Base-by-base conservation (phyloP, 2,329 filamentous ascomycete species). In the Beauveria scarabaeidicola region DNA sequence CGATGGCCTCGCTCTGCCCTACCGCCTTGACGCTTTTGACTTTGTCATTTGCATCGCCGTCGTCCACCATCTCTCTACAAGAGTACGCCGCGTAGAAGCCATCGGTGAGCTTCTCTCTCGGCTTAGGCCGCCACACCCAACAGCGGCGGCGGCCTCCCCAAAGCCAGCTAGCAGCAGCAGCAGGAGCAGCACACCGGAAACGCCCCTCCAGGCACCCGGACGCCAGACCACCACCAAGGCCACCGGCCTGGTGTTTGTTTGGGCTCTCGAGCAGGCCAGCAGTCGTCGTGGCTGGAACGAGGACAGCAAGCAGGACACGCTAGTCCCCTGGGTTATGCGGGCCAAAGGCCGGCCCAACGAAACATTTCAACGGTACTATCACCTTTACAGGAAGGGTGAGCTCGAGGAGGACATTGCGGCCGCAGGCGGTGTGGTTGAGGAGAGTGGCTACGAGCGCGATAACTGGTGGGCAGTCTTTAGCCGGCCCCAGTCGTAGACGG, bases 11-110 rank as follows among this genome's bases (percentile, higher is more conserved):
- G 79, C 80, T n/a, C 81, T 97, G 21, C 94, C 94, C 4, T 93
- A 96, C 72, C 88, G 84, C 46, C 61, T 66, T 8, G 67, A 66
- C 61, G 70, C 64, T 63, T 77, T 67, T 70, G 93, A 97, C 73
- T 97, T 97, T 71, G 91, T 85, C 60, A 94, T 97, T 65, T 94
- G 88, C 68, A 92, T 99, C 68, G 94, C 94, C 52, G 94, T 97
- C 11, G 79, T 97, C 36, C 94, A 97, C 75, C 94, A 99, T 75
- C 78, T 97, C 56, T 95, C 91, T 15, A 96, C 92, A 6, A 78
- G 79, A 11, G 80, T 79, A 53, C 81, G 94, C 60, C 82, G 94
- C 53, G 76, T 88, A 40, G 85, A 88, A 63, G 91, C 89, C 29
- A 82, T 97, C 19, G 75, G 77, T 52, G 81, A 82, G 44, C 83